Evolutionary conservation across 306 rosid genomes (phyloP).

Genomic region (Amphicarpaea edgeworthii): DNA sequence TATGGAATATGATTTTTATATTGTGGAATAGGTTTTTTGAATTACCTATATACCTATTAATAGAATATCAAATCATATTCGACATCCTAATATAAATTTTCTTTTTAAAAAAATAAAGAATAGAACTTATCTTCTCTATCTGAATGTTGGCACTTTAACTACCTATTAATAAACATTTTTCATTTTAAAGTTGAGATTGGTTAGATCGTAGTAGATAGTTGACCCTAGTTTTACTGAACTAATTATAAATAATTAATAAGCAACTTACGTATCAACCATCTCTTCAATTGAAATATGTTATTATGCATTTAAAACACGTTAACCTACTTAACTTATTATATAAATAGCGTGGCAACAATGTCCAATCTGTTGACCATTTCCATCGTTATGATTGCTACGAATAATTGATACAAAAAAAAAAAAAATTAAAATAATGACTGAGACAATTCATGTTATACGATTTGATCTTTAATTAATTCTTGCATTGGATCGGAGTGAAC

Average conservation of each 20-base stretch:
- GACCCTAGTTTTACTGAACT: background rate
- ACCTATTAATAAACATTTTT: background rate
- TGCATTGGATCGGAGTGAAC: background rate
- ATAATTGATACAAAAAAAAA: conserved; percentile 25
- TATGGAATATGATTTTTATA: too few species aligned
- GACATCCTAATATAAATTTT: too few species aligned
- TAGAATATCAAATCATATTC: too few species aligned
- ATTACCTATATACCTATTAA: too few species aligned
- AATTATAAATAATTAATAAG: conserved; percentile 18
- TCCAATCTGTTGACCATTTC: conserved; percentile 30
- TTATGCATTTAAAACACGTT: conserved; percentile 37
- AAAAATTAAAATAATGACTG: background rate
- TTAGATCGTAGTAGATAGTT: background rate
- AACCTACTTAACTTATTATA: conserved; percentile 22
- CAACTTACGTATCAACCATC: conserved; percentile 40
- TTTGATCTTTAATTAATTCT: conserved; percentile 20
- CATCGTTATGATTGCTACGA: conserved; percentile 39
- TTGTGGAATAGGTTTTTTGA: too few species aligned
- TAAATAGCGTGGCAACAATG: conserved; percentile 27
- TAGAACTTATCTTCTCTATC: background rate
- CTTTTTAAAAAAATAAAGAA: too few species aligned
- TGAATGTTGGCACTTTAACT: background rate
- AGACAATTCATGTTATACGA: conserved; percentile 25
- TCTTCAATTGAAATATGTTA: conserved; percentile 31
- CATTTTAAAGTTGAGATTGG: background rate